Evolutionary conservation across 345 rosid genomes (phyloP), one percentile per base, ranked within the genome.

Genomic region (Dovyalis caffra): DNA sequence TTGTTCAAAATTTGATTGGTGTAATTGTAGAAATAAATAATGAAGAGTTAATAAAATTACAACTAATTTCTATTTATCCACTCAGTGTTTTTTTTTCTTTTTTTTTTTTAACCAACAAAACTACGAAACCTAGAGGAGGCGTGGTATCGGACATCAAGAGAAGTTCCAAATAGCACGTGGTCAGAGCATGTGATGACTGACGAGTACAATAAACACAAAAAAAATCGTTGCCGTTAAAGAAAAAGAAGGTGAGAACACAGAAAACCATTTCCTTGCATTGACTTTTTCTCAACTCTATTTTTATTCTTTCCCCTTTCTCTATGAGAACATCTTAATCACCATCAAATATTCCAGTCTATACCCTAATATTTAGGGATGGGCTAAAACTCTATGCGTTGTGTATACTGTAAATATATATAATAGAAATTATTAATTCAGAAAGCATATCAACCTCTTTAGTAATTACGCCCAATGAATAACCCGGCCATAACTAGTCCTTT

Each of bases 191-290:
- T 21, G n/a, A 23, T 31, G 1, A 47, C 21, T 34, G 35, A 3
- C 10, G 43, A 10, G 43, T 9, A 38, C 43, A 45, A 18, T 58
- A 62, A 72, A 31, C 60, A 38, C 56, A 72, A 49, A 62, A 40
- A 32, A 8, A 56, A 20, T 20, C 56, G 18, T 49, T 18, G 7
- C 23, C 5, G 0, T 49, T 49, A 5, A 18, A 20, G n/a, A 18
- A 51, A 6, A 20, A 20, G 1, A 37, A 8, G 20, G 56, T 18
- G 56, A 16, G 21, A 1, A 18, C 8, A 18, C n/a, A 18, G 47
- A 38, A 67, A 78, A 23, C 53, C 45, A 66, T 51, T 49, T 6
- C 35, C 53, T 32, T 14, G n/a, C 58, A 58, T 78, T 72, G 70
- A 71, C 72, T 72, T 78, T 74, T 11, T 1, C 20, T 62, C 12